A percentile compares a stretch with the other conserved stretches of the same genome.
phyloP scores from a whole-genome alignment of 352 stramenopile species.

The Discostella stelligera region DNA sequence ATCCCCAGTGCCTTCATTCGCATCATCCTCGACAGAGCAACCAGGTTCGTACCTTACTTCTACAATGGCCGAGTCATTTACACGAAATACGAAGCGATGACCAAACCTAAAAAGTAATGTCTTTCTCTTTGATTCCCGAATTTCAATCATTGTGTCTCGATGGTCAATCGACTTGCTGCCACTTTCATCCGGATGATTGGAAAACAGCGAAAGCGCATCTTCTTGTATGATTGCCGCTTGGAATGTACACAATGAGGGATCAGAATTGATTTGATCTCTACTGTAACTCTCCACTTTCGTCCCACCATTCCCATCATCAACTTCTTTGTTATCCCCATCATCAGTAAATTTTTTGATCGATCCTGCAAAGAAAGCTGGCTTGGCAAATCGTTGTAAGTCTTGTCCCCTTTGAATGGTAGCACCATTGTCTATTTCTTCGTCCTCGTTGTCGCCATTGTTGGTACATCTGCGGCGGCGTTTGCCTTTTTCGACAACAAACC shows the following conservation, averaged over 20 bases:
- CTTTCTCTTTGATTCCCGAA: constrained; percentile 13
- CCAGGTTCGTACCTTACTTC: constrained; percentile 19
- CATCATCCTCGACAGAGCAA: constrained; percentile 5
- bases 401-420: not conserved
- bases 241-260: constrained; percentile 34
- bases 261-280: constrained; percentile 21
- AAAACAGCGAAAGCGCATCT: not conserved
- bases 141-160: not conserved
- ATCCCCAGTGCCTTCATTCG: not conserved
- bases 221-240: constrained; percentile 21
- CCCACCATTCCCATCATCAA: not conserved
- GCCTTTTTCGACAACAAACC: not conserved
- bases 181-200: not conserved
- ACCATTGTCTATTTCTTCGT: not conserved
- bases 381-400: not conserved
- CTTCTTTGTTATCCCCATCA: not conserved
- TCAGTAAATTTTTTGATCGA: not conserved
- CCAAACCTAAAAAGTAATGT: constrained; percentile 40
- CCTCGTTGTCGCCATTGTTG: not conserved
- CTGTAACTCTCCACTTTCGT: not conserved
- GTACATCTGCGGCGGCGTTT: not conserved
- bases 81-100: constrained; percentile 30
- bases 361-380: not conserved
- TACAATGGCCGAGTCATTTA: constrained; percentile 26
- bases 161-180: not conserved